Evolutionary conservation across 306 rosid genomes (phyloP).

Genomic region (Ceratonia siliqua): DNA sequence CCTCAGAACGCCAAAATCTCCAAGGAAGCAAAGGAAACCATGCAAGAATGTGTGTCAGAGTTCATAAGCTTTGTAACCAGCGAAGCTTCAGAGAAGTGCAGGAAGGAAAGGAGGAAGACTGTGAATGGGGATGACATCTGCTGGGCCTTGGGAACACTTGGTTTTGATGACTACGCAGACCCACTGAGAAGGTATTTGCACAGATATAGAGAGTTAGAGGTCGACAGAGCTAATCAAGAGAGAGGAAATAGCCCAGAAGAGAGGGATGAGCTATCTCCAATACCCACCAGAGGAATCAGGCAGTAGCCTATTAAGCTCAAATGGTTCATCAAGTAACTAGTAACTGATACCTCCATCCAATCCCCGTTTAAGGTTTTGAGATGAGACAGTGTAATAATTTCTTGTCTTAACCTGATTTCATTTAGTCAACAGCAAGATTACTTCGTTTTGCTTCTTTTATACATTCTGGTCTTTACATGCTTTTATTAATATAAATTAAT

Average conservation of each 20-base stretch:
- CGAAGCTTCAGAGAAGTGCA: constrained; percentile 91
- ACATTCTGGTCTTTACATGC: background rate
- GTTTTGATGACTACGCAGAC: constrained; percentile 84
- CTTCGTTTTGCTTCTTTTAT: constrained; percentile 21
- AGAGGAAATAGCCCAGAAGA: constrained; percentile 30
- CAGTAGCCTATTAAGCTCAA: background rate
- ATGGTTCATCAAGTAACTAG: background rate
- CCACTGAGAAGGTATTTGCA: constrained; percentile 74
- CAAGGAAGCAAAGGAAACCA: constrained; percentile 87
- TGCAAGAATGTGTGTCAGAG: constrained; percentile 95
- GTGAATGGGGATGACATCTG: constrained; percentile 93
- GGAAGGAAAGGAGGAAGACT: constrained; percentile 87
- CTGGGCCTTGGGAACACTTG: constrained; percentile 78
- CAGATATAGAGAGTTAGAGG: constrained; percentile 72
- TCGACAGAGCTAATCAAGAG: constrained; percentile 58
- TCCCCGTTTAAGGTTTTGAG: constrained; percentile 31
- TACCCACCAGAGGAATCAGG: constrained; percentile 13
- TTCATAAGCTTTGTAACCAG: constrained; percentile 91
- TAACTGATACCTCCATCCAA: background rate
- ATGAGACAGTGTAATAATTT: constrained; percentile 16
- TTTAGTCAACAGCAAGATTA: background rate
- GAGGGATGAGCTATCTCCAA: background rate
- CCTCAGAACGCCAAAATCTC: constrained; percentile 88
- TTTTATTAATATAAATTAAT: background rate
- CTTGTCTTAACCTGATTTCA: constrained; percentile 14